Evolutionary conservation across 2,329 filamentous ascomycete genomes (phyloP), one percentile per base, ranked within the genome.

Genomic region (Cyphellophora attinorum): DNA sequence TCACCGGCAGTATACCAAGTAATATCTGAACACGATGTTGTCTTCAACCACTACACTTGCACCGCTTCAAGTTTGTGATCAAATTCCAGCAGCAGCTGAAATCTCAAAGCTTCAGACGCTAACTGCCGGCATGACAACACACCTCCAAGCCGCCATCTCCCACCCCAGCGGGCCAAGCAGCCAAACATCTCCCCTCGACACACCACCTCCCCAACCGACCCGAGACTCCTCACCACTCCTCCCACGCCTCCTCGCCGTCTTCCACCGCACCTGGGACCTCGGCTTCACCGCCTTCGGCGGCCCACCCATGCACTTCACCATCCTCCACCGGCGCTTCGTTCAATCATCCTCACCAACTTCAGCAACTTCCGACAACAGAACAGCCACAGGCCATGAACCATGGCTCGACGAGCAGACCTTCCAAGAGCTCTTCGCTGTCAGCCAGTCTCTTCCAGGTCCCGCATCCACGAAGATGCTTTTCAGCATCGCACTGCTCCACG

Each of bases 391-490:
- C 21, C 21, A 25, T n/a, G n/a, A 8, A n/a, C n/a, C 3, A 13
- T 34, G 31, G 23, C 31, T 38, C 21, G 31, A 34, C 19, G 11
- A 13, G 10, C 11, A 19, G 16, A 16, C 13, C 23, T 84, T 79
- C 54, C 76, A 81, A 53, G 80, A 85, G 49, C 65, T 85, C 0
- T 85, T 85, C 53, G 77, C 74, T 16, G 58, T 85, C 29, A 73
- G 69, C 12, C 79, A 85, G 56, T 74, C 75, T 1, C 62, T 84
- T 2, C 76, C 74, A 0, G 80, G 80, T 0, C 81, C 80, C 0
- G 79, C 47, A 0, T 79, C 73, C 42, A 84, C 80, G 2, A 85
- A 85, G 51, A 79, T 85, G 72, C 52, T 74, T 0, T 84, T 81
- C 40, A 80, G 72, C 39, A 74, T 85, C 27, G 73, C 76, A 23